Percentiles rank a stretch among this genome's conserved stretches.
phyloP scores from a whole-genome alignment of 352 stramenopile genomes.

The Aphanomyces euteiches region DNA sequence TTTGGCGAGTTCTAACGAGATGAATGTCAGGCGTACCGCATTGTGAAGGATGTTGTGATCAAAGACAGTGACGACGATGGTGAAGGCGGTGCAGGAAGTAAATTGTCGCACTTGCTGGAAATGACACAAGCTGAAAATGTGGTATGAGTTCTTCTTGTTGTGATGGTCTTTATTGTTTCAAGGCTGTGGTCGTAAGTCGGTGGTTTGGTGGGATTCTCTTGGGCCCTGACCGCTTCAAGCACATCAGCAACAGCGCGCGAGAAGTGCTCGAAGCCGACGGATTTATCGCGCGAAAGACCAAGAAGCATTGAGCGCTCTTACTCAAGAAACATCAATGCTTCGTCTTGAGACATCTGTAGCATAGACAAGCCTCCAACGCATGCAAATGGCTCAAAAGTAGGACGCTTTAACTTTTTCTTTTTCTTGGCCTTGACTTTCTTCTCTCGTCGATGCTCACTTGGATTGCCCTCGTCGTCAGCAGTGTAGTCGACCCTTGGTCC shows the following conservation, averaged over 20 bases:
- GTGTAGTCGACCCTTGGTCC: too few relatives aligned
- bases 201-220: conserved; percentile 84
- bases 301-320: conserved; percentile 31
- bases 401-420: conserved; percentile 8
- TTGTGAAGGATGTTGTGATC: conserved; percentile 52
- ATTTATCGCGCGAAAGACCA: conserved; percentile 65
- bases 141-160: background rate
- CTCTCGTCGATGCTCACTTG: conserved; percentile 31
- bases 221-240: conserved; percentile 83
- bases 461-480: conserved; percentile 36
- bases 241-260: conserved; percentile 73
- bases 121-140: conserved; percentile 77
- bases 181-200: conserved; percentile 72
- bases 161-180: background rate
- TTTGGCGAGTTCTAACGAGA: background rate
- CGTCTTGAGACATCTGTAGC: conserved; percentile 17
- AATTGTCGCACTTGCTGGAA: conserved; percentile 76
- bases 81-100: conserved; percentile 74
- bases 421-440: conserved; percentile 35
- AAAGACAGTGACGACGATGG: conserved; percentile 88
- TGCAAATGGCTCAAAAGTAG: conserved; percentile 11
- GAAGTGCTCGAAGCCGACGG: conserved; percentile 69
- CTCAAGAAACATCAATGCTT: background rate
- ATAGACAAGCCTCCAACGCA: conserved; percentile 23
- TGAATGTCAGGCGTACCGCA: conserved; percentile 56